Conservation (phyloP, 2,329 filamentous ascomycete genomes). For the Fusarium avenaceum region DNA sequence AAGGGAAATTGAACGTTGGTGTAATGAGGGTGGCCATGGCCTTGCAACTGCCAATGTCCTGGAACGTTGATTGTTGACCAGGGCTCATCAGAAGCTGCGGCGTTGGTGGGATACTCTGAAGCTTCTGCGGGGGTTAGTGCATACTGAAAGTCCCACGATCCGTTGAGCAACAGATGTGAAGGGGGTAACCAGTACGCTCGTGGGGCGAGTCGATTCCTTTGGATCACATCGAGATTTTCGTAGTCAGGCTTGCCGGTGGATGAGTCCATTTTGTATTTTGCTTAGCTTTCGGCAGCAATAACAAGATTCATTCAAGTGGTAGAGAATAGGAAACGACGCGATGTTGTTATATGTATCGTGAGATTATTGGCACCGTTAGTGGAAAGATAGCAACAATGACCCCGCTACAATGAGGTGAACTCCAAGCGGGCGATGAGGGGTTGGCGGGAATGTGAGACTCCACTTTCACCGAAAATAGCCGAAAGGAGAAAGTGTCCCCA, state of each 20-base stretch:
- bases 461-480: constrained; percentile 25
- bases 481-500: constrained; percentile 4
- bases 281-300: background rate
- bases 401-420: background rate
- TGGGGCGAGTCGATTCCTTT: constrained; percentile 11
- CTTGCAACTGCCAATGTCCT: constrained; percentile 21
- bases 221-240: constrained; percentile 20
- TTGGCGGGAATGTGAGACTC: background rate
- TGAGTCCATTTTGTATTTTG: rapidly evolving
- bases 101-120: background rate
- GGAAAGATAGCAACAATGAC: background rate
- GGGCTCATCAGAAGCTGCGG: background rate
- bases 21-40: constrained; percentile 18
- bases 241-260: constrained; percentile 13
- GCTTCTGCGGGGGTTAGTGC: constrained; percentile 10
- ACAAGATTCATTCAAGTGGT: background rate
- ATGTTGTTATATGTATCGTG: background rate
- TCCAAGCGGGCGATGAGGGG: constrained; percentile 5
- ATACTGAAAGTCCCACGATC: constrained; percentile 24
- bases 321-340: background rate
- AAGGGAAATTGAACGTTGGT: constrained; percentile 25
- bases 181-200: constrained; percentile 24
- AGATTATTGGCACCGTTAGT: background rate
- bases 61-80: constrained; percentile 10
- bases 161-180: constrained; percentile 18